A percentile compares a stretch with the other conserved stretches of the same genome.
These are phyloP conservation scores for Antitrichia curtipendula DNA, from an alignment of 225 moss, liverwort and hornwort species.

Conservation along the genomic window DNA sequence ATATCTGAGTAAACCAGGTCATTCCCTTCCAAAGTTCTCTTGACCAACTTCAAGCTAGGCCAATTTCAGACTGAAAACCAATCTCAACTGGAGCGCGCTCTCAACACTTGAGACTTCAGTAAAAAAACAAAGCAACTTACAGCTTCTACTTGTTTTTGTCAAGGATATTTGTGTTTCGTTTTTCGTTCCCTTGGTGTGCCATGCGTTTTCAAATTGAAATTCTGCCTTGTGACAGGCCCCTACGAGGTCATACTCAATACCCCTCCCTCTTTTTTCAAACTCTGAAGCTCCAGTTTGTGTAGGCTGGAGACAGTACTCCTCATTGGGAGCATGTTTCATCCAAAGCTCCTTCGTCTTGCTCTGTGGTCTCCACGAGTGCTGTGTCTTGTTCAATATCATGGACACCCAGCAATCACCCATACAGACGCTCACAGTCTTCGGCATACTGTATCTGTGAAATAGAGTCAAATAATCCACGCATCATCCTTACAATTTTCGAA, in stretches of 20 bases:
- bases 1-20: slow-evolving; percentile 32
- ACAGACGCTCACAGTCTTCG: background rate
- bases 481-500: background rate
- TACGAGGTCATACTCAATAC: background rate
- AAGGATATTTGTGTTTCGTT: too few species aligned
- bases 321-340: background rate
- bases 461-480: background rate
- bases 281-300: background rate
- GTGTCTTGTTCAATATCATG: background rate
- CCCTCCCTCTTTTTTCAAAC: background rate
- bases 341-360: background rate
- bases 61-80: too few species aligned
- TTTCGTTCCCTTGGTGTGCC: too few species aligned
- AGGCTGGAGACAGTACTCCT: background rate
- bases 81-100: too few species aligned
- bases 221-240: too few species aligned
- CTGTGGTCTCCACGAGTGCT: background rate
- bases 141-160: too few species aligned
- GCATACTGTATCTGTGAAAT: background rate
- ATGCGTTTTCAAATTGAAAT: too few species aligned
- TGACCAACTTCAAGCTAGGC: slow-evolving; percentile 24
- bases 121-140: too few species aligned
- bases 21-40: slow-evolving; percentile 42
- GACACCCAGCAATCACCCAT: background rate
- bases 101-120: too few species aligned